Base-by-base conservation (phyloP, 371 early-diverging fungal genomes). In the Mucor piriformis region DNA sequence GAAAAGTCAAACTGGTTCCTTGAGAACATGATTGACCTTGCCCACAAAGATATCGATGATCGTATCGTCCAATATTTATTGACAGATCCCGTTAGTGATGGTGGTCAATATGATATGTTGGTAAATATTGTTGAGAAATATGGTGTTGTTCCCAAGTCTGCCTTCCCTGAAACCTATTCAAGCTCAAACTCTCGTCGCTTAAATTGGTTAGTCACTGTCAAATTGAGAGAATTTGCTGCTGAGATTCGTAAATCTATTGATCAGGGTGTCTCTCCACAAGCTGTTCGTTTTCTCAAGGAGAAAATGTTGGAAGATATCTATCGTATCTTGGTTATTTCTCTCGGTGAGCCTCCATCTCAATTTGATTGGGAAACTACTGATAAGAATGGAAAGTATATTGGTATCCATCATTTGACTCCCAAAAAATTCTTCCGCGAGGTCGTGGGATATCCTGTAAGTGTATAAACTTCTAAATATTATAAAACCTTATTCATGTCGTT, bases 1-100 rank as follows among this genome's bases (percentile, higher is more conserved):
- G 92, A 92, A 66, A 90, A 91, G 77, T 73, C 88, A 56, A 92
- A 92, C 66, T 91, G 88, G 81, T 92, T 91, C 77, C 63, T 92
- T 61, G 90, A 92, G 59, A 86, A 83, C 61, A 83, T 91, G 77
- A 85, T 90, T 70, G 83, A 83, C 33, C 66, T 88, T 34, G 83
- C 83, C 18, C 82, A 85, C 29, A 49, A 66, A 27, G 87, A 89
- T 35, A 72, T 91, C 24, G 76, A 85, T 46, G 87, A 87, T 49
- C 88, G 92, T 24, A 81, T 86, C 6, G 84, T 92, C 18, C 90
- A 91, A 67, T 89, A 84, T 54, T 65, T 92, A 51, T 70, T 92
- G 51, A 70, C 74, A 46, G 77, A 73, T 27, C 92, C 92, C 16
- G 79, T 91, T 23, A 72, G 72, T 27, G 73, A 76, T 62, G 72